Conservation (phyloP, 768 basidiomycete genomes). For the Harrya chromipes region DNA sequence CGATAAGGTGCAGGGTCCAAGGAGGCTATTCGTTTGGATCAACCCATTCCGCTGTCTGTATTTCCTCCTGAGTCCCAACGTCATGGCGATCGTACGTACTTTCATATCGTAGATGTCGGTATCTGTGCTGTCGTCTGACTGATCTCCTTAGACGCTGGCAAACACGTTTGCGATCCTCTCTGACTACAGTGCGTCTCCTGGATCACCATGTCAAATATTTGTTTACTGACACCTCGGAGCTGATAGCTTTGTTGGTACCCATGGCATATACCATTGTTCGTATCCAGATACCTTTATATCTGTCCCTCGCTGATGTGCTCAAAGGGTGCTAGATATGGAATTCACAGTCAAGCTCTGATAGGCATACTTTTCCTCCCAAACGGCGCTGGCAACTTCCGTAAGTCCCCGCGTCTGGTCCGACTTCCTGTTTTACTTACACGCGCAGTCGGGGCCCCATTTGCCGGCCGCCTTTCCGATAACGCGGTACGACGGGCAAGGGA, state of each 20-base stretch:
- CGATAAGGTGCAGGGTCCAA: constrained; percentile 38
- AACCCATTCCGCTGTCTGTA: constrained; percentile 56
- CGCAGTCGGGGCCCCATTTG: constrained; percentile 57
- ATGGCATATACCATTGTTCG: constrained; percentile 66
- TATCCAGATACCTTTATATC: background rate
- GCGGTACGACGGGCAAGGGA: constrained; percentile 47
- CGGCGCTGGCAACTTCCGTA: constrained; percentile 27
- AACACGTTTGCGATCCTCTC: constrained; percentile 26
- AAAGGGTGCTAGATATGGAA: constrained; percentile 46
- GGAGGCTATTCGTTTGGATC: constrained; percentile 40
- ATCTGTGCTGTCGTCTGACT: background rate
- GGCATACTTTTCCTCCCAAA: constrained; percentile 26
- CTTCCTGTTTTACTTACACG: background rate
- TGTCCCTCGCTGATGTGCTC: background rate
- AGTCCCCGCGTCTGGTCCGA: background rate
- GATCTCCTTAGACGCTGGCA: constrained; percentile 40
- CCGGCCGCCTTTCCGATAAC: constrained; percentile 57
- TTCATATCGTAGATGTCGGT: background rate
- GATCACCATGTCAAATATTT: background rate
- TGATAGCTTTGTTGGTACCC: constrained; percentile 48
- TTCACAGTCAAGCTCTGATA: constrained; percentile 20
- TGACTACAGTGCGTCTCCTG: constrained; percentile 34
- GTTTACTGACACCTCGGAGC: background rate
- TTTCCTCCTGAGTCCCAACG: constrained; percentile 57
- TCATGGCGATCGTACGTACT: constrained; percentile 49